Percentiles rank a stretch among this genome's conserved stretches.
Evolutionary conservation across 2,329 filamentous ascomycete species (phyloP).

Genomic region (Cadophora sp.): DNA sequence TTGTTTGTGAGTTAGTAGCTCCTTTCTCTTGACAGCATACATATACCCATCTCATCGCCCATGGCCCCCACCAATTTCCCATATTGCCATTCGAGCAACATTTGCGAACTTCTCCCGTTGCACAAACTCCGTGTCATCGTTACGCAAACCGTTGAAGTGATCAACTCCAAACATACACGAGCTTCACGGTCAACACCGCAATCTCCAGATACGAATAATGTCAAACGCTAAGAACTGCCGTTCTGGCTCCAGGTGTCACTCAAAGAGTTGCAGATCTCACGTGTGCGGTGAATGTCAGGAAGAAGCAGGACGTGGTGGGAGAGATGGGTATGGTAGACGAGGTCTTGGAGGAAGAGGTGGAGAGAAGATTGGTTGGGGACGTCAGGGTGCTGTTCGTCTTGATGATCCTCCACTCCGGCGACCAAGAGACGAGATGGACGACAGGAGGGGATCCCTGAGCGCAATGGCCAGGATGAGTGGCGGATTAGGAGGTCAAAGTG

Average conservation of each 20-base stretch:
- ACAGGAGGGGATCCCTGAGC: background rate
- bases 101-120: background rate
- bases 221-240: constrained; percentile 3
- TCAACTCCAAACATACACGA: constrained; percentile 13
- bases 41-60: constrained; percentile 13
- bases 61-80: background rate
- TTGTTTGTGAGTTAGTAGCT: constrained; percentile 11
- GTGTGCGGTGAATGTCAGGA: background rate
- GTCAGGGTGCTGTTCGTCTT: constrained; percentile 19
- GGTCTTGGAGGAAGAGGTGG: constrained; percentile 16
- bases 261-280: background rate
- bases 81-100: background rate
- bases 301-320: background rate
- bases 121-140: constrained; percentile 12
- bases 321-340: constrained; percentile 5
- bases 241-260: constrained; percentile 6
- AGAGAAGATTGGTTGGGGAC: constrained; percentile 19
- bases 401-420: constrained; percentile 21
- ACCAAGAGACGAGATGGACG: background rate
- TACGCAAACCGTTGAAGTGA: background rate
- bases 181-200: constrained; percentile 8
- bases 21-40: background rate
- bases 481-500: background rate
- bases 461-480: background rate
- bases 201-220: constrained; percentile 7